A percentile compares a stretch with the other conserved stretches of the same genome.
phyloP scores from a whole-genome alignment of 768 basidiomycete species.

The Rhodotorula diobovata region DNA sequence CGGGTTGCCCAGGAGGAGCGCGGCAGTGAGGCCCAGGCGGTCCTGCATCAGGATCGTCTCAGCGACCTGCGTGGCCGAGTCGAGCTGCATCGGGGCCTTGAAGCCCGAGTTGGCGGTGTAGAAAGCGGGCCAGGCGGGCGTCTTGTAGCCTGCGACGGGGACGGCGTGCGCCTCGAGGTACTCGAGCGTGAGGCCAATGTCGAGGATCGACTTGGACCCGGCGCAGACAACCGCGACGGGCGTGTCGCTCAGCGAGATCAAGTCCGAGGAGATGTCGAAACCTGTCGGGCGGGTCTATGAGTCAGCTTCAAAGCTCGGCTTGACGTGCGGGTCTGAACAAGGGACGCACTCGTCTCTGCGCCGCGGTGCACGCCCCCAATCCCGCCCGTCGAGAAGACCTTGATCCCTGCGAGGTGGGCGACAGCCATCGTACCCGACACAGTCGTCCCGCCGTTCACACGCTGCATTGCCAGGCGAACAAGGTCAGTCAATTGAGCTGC shows the following conservation, averaged over 20 bases:
- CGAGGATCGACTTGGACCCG: slow-evolving; percentile 89
- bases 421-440: slow-evolving; percentile 52
- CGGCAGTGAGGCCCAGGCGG: slow-evolving; percentile 63
- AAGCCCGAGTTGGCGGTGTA: slow-evolving; percentile 79
- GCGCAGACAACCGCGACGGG: slow-evolving; percentile 89
- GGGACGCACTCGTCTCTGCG: slow-evolving; percentile 59
- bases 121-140: slow-evolving; percentile 88
- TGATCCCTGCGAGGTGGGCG: slow-evolving; percentile 71
- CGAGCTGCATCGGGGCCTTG: slow-evolving; percentile 73
- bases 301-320: background rate
- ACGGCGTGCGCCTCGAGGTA: slow-evolving; percentile 83
- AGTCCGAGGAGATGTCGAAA: slow-evolving; percentile 91
- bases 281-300: slow-evolving; percentile 52
- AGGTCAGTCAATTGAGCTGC: slow-evolving; percentile 15
- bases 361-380: slow-evolving; percentile 81
- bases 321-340: background rate
- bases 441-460: slow-evolving; percentile 64
- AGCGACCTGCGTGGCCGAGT: slow-evolving; percentile 64
- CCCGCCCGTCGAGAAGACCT: slow-evolving; percentile 88
- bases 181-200: slow-evolving; percentile 65
- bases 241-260: slow-evolving; percentile 80
- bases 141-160: slow-evolving; percentile 75
- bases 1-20: slow-evolving; percentile 78
- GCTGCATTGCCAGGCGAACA: slow-evolving; percentile 39
- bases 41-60: slow-evolving; percentile 54